A percentile compares a stretch with the other conserved stretches of the same genome.
Conservation (phyloP, 2,329 filamentous ascomycete species). For the Talaromyces marneffei region DNA sequence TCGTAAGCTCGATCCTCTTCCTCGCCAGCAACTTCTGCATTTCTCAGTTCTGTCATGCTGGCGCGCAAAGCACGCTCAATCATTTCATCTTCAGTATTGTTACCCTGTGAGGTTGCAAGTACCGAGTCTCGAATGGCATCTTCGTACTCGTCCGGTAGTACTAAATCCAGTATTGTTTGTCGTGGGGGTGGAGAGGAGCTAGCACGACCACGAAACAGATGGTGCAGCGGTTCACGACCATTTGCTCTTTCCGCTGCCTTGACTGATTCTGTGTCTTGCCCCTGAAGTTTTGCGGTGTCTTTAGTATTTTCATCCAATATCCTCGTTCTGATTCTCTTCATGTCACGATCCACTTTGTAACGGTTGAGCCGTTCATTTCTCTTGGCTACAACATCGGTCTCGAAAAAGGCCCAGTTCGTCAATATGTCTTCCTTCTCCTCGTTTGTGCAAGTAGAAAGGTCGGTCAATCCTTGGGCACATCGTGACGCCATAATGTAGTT, state of each 20-base stretch:
- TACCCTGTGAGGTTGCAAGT: slow-evolving; percentile 62
- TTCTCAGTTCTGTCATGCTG: slow-evolving; percentile 57
- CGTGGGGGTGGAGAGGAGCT: slow-evolving; percentile 4
- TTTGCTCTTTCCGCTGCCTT: slow-evolving; percentile 5
- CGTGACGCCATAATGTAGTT: slow-evolving; percentile 76
- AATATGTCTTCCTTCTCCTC: slow-evolving; percentile 62
- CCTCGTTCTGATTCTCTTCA: not conserved
- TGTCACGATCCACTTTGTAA: slow-evolving; percentile 21
- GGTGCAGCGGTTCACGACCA: not conserved
- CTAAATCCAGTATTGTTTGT: not conserved
- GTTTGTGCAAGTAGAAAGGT: slow-evolving; percentile 46
- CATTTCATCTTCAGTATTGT: slow-evolving; percentile 62
- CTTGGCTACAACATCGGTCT: slow-evolving; percentile 53
- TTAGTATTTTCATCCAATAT: not conserved
- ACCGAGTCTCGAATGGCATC: slow-evolving; percentile 66
- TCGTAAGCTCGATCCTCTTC: slow-evolving; percentile 44
- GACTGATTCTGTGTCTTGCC: not conserved
- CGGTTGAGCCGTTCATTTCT: slow-evolving; percentile 38
- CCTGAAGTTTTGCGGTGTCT: not conserved
- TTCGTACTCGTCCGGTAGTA: slow-evolving; percentile 54
- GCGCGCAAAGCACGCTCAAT: slow-evolving; percentile 70
- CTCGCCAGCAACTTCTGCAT: slow-evolving; percentile 27
- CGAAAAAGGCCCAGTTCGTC: slow-evolving; percentile 56
- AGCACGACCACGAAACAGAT: slow-evolving; percentile 1
- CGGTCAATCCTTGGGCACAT: slow-evolving; percentile 60